Percentiles rank a stretch among this genome's conserved stretches.
Conservation (phyloP, 495 filamentous ascomycete species). For the Daldinia caldariorum region DNA sequence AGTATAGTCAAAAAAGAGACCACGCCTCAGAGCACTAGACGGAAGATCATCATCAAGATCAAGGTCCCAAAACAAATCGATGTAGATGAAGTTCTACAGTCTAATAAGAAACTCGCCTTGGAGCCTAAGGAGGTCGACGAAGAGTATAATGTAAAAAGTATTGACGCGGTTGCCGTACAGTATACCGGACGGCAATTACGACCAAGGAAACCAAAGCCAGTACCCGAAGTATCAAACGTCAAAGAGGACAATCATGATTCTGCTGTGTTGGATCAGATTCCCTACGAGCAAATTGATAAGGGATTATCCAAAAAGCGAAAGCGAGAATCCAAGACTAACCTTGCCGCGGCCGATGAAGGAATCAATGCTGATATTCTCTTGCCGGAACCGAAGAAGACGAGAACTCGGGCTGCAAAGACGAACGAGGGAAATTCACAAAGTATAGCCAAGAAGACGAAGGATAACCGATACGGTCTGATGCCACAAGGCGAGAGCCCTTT, state of each 20-base stretch:
- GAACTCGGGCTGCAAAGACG: background rate
- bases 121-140: background rate
- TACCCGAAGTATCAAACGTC: background rate
- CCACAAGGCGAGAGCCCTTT: slow-evolving; percentile 69
- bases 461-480: slow-evolving; percentile 59
- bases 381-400: slow-evolving; percentile 29
- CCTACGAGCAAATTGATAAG: background rate
- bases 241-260: background rate
- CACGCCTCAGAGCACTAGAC: background rate
- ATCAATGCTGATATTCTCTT: background rate
- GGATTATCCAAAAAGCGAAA: slow-evolving; percentile 24
- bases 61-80: slow-evolving; percentile 2
- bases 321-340: background rate
- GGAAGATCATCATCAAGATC: slow-evolving; percentile 3
- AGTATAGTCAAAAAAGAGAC: background rate
- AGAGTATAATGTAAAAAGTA: background rate
- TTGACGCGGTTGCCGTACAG: background rate
- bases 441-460: slow-evolving; percentile 49
- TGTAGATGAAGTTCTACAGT: background rate
- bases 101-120: background rate
- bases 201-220: slow-evolving; percentile 7
- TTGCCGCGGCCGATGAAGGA: slow-evolving; percentile 24
- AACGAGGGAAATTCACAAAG: background rate
- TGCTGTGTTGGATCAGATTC: background rate
- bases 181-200: slow-evolving; percentile 13